A percentile compares a stretch with the other conserved stretches of the same genome.
Evolutionary conservation across 2,329 filamentous ascomycete species (phyloP).

Genomic region (Fusarium guadeloupense): DNA sequence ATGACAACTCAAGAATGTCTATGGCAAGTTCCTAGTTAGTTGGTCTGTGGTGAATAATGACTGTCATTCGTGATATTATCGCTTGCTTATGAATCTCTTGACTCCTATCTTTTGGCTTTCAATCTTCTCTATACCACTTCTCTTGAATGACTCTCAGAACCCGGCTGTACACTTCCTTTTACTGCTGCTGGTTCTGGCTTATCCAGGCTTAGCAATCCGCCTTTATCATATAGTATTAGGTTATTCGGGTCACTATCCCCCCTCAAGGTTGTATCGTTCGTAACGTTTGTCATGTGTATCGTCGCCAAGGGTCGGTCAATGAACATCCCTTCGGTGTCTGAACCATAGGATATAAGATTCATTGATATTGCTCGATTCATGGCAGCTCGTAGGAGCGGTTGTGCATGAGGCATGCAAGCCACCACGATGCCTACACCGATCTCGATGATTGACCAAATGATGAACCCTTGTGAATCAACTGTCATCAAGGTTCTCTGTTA

Average conservation of each 20-base stretch:
- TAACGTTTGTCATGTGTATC: neutral
- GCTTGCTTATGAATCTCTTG: too few species aligned
- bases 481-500: too few species aligned
- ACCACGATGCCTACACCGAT: neutral
- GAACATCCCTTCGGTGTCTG: neutral
- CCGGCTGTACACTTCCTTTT: neutral
- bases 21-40: too few species aligned
- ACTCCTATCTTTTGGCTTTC: too few species aligned
- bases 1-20: too few species aligned
- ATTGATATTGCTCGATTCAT: neutral
- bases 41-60: too few species aligned
- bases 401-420: neutral
- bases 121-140: too few species aligned
- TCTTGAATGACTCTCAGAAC: neutral
- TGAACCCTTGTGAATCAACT: neutral
- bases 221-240: neutral
- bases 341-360: neutral
- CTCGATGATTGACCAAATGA: neutral
- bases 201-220: neutral
- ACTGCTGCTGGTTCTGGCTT: neutral
- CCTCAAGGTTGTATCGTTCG: neutral
- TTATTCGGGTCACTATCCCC: neutral
- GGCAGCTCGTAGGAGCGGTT: neutral
- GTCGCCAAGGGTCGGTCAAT: neutral
- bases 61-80: too few species aligned